These are phyloP conservation scores for Carex parvula DNA, from an alignment of 176 grass and related monocot species.

Conservation along the genomic window DNA sequence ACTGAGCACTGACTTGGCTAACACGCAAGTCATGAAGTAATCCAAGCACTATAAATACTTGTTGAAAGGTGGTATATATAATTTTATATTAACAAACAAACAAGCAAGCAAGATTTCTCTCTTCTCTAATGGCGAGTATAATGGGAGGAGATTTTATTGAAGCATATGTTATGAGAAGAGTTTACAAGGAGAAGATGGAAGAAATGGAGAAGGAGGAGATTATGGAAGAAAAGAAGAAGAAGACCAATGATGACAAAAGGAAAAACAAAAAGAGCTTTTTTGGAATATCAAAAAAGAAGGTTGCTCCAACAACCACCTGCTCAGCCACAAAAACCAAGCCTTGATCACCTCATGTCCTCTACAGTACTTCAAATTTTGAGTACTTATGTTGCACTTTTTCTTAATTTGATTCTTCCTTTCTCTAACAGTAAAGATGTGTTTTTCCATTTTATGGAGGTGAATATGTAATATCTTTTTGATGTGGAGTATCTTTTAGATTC, in stretches of 20 bases:
- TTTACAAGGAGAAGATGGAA: conserved; percentile 34
- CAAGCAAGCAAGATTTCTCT: not conserved
- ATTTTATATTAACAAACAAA: too few relatives aligned
- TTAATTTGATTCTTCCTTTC: not conserved
- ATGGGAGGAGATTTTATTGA: conserved; percentile 30
- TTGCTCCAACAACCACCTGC: not conserved
- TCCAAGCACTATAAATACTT: conserved; percentile 20
- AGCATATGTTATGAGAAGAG: conserved; percentile 32
- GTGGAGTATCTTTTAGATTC: not conserved
- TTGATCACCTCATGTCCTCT: not conserved
- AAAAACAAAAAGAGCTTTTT: conserved; percentile 13
- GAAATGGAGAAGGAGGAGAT: not conserved
- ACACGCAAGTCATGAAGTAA: conserved; percentile 16
- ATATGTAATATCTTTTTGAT: not conserved
- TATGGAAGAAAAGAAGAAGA: not conserved
- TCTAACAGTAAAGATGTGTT: not conserved
- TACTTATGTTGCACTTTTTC: not conserved
- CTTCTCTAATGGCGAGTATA: conserved; percentile 6
- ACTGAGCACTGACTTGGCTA: not conserved
- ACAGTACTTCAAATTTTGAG: too few relatives aligned
- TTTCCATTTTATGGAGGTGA: not conserved
- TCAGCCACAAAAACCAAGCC: not conserved
- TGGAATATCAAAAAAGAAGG: conserved; percentile 29
- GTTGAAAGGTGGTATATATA: too few relatives aligned
- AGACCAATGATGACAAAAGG: not conserved